phyloP scores from a whole-genome alignment of 176 grass and related monocot species.

The Triticum monococcum region DNA sequence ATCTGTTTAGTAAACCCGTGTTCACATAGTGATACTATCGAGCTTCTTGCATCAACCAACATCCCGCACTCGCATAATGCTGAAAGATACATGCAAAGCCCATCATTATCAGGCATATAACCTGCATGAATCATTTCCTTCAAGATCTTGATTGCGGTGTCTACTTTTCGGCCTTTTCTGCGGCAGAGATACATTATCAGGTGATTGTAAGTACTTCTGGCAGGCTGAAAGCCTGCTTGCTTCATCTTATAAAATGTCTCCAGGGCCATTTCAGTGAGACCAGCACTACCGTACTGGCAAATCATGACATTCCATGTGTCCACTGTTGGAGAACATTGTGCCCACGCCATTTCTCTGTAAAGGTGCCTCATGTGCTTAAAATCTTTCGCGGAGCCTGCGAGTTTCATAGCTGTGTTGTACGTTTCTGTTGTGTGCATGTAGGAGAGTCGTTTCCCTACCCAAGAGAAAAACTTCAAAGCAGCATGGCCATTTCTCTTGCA shows the following conservation, averaged over 20 bases:
- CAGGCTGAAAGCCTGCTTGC: conserved; percentile 47
- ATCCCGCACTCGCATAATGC: conserved; percentile 67
- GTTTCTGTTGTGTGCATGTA: conserved; percentile 60
- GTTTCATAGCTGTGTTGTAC: conserved; percentile 86
- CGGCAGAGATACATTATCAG: conserved; percentile 67
- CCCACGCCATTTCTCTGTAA: conserved; percentile 76
- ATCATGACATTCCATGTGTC: conserved; percentile 90
- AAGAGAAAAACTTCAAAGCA: conserved; percentile 79
- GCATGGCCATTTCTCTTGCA: conserved; percentile 53
- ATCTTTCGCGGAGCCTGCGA: conserved; percentile 76
- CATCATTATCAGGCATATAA: conserved; percentile 51
- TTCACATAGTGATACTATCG: conserved; percentile 54
- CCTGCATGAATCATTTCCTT: conserved; percentile 68
- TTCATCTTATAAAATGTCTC: conserved; percentile 69
- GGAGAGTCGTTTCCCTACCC: conserved; percentile 48
- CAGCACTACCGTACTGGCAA: conserved; percentile 81
- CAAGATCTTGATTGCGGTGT: conserved; percentile 65
- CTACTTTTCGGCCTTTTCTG: conserved; percentile 68
- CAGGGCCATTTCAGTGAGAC: conserved; percentile 69
- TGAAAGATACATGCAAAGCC: conserved; percentile 56
- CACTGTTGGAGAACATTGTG: conserved; percentile 39
- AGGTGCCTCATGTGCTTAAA: conserved; percentile 85
- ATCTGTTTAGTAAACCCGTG: conserved; percentile 52
- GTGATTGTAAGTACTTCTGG: conserved; percentile 64
- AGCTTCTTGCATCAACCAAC: conserved; percentile 54